phyloP scores from a whole-genome alignment of 257 asterid genomes.

The Galeopsis tetrahit region DNA sequence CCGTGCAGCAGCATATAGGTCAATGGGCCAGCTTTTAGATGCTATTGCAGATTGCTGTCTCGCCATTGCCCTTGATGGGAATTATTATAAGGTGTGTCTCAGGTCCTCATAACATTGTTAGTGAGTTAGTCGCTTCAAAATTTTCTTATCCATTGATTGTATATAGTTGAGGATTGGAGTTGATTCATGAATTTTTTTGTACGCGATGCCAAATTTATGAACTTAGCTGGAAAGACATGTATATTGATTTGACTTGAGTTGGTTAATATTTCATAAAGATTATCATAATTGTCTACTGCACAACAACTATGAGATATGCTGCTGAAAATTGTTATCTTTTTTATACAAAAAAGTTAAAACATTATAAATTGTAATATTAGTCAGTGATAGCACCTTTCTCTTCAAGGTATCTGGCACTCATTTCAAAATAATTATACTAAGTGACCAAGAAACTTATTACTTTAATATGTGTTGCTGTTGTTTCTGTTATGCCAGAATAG shows the following conservation, averaged over 20 bases:
- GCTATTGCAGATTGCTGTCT: conserved; percentile 96
- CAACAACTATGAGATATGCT: conserved; percentile 14
- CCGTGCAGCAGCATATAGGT: conserved; percentile 94
- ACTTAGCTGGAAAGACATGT: conserved; percentile 1
- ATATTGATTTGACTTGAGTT: conserved; percentile 17
- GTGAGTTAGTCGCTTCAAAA: conserved; percentile 12
- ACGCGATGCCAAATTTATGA: conserved; percentile 2
- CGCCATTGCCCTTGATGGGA: conserved; percentile 90
- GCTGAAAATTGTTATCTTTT: conserved; percentile 7
- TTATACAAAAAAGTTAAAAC: not conserved
- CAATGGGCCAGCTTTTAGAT: conserved; percentile 84
- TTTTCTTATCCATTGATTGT: conserved; percentile 9
- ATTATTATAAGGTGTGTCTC: conserved; percentile 74
- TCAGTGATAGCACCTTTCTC: not conserved
- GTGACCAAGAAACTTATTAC: conserved; percentile 26
- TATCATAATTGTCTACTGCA: conserved; percentile 22
- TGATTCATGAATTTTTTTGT: conserved; percentile 7
- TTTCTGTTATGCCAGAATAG: not conserved
- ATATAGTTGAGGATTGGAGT: conserved; percentile 12
- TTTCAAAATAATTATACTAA: not conserved
- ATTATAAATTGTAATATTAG: not conserved
- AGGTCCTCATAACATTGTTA: conserved; percentile 22
- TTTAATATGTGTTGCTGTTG: not conserved
- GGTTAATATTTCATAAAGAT: not conserved
- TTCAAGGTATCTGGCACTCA: conserved; percentile 15